Conservation (phyloP, 768 basidiomycete genomes). For the Tylopilus vinaceipallidus region DNA sequence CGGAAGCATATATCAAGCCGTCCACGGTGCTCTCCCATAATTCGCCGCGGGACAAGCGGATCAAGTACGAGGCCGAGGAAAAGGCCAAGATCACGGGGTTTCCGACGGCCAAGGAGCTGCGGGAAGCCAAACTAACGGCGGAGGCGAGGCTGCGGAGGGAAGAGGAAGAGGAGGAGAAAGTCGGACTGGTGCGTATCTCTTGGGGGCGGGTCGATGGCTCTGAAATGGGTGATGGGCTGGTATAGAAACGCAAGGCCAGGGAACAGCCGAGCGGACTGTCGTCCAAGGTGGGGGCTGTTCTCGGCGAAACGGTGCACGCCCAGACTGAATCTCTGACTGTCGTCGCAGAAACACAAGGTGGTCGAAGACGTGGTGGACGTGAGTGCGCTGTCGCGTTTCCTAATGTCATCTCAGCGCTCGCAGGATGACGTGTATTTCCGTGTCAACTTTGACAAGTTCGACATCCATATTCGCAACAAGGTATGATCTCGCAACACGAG, state of each 20-base stretch:
- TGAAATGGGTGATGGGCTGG: conserved; percentile 21
- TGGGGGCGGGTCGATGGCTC: neutral
- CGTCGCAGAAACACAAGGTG: conserved; percentile 42
- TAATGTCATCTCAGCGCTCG: conserved; percentile 1
- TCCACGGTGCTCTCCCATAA: conserved; percentile 75
- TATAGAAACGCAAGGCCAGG: conserved; percentile 62
- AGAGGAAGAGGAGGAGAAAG: conserved; percentile 70
- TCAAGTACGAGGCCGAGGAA: conserved; percentile 79
- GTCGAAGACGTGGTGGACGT: conserved; percentile 66
- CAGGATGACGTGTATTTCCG: conserved; percentile 78
- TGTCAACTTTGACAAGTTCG: conserved; percentile 87
- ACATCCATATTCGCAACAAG: conserved; percentile 82
- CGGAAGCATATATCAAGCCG: conserved; percentile 71
- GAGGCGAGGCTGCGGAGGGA: conserved; percentile 61
- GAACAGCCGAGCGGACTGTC: conserved; percentile 43
- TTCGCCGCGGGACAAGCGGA: conserved; percentile 77
- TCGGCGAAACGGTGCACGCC: neutral
- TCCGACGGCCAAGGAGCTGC: conserved; percentile 77
- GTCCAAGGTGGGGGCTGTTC: conserved; percentile 48
- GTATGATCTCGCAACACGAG: conserved; percentile 39
- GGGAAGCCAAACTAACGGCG: conserved; percentile 68
- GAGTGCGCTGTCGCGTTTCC: conserved; percentile 25
- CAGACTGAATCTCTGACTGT: conserved; percentile 18
- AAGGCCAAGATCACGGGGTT: conserved; percentile 71
- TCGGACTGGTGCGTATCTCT: conserved; percentile 59